These are phyloP conservation scores for Aspergillus wentii DNA, from an alignment of 495 filamentous ascomycete genomes.

Conservation along the genomic window DNA sequence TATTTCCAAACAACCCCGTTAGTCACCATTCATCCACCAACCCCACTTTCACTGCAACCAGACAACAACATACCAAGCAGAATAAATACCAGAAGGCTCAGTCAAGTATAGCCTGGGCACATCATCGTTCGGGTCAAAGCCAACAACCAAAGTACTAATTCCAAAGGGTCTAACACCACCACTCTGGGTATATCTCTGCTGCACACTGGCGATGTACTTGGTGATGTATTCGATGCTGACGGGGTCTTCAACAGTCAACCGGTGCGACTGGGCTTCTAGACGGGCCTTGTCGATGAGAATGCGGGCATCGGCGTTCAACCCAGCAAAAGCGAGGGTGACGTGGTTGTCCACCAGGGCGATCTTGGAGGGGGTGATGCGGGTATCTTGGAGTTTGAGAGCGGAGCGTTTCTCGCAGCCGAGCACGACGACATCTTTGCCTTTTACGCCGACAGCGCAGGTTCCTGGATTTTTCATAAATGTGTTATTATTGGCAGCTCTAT, in stretches of 20 bases:
- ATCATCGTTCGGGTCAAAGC: constrained; percentile 88
- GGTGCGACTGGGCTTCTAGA: constrained; percentile 94
- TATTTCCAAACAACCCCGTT: constrained; percentile 6
- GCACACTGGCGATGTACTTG: constrained; percentile 94
- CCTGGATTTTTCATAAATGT: too few relatives aligned
- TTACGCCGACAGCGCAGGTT: constrained; percentile 96
- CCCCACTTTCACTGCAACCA: background rate
- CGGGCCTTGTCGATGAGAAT: constrained; percentile 97
- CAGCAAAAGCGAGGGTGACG: constrained; percentile 94
- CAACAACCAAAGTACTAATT: constrained; percentile 94
- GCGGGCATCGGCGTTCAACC: constrained; percentile 93
- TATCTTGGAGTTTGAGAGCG: constrained; percentile 98
- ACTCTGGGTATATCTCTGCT: constrained; percentile 97
- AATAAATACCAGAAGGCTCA: constrained; percentile 97
- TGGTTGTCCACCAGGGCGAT: constrained; percentile 92
- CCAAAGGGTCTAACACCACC: constrained; percentile 96
- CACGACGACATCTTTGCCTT: constrained; percentile 90
- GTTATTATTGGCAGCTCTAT: background rate
- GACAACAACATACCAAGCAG: constrained; percentile 69
- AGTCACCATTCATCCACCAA: constrained; percentile 1
- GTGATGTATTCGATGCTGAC: constrained; percentile 98
- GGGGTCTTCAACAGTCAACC: constrained; percentile 96
- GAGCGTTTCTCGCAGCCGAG: constrained; percentile 97
- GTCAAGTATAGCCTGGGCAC: constrained; percentile 91
- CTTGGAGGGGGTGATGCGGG: constrained; percentile 97